Base-by-base conservation (phyloP, 1,284 basidiomycete genomes). In the Cutaneotrichosporon spelunceum region DNA sequence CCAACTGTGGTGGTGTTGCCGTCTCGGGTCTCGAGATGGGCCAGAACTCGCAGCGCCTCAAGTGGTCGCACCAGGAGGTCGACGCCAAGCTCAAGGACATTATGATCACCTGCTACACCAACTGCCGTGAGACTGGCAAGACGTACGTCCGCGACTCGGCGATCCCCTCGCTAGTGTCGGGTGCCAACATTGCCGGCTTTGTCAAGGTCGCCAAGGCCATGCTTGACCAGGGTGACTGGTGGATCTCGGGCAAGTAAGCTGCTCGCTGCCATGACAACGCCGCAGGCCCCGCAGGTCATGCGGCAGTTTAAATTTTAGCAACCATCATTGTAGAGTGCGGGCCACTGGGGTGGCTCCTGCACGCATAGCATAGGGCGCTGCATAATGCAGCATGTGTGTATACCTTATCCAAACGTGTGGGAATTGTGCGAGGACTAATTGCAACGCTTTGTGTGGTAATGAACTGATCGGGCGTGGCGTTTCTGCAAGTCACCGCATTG, bases 121-220 rank as follows among this genome's bases (percentile, higher is more conserved):
- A 84, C 64, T 88, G 86, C 75, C 80, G 83, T 66, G 79, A 80
- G 59, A 85, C 84, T 21, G 88, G 86, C 59, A 77, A 79, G 69
- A 82, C 85, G 71, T 89, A 83, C 83, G 83, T 84, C 34, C 83
- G 83, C 54, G 84, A 84, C 70, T 81, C 82, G 58, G 78, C 74
- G 56, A 80, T 84, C 47, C 87, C 87, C 8, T 86, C 84, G 61
- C 81, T 89, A 64, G 83, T 89, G 48, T 79, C 81, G 36, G 88
- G 88, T 55, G 87, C 88, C 70, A 91, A 91, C 81, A 86, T 90
- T 58, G 87, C 87, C 63, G 88, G 79, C 42, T 89, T 89, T 80
- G 83, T 86, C 79, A 87, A 87, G 79, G 80, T 81, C 53, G 81
- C 79, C 60, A 73, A 79, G 67, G 88, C 87, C 58, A 88, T 88